A percentile compares a stretch with the other conserved stretches of the same genome.
phyloP scores from a whole-genome alignment of 140 eudicot species.

The Flaveria floridana region DNA sequence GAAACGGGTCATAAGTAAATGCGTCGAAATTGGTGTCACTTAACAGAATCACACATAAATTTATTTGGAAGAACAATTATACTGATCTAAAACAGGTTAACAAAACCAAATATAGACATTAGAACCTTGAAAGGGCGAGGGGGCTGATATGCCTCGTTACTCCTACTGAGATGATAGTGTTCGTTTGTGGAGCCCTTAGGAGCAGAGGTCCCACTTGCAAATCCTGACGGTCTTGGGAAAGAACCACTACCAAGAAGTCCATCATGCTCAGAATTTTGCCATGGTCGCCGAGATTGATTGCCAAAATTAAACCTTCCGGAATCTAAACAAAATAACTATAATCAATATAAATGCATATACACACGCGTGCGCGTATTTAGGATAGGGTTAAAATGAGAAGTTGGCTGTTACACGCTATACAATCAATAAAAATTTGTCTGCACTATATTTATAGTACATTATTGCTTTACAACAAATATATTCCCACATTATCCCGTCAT shows the following conservation, averaged over 20 bases:
- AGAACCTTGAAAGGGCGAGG: constrained; percentile 95
- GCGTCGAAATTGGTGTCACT: neutral
- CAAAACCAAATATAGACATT: neutral
- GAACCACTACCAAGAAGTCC: constrained; percentile 99
- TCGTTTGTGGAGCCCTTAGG: constrained; percentile 60
- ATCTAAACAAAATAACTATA: constrained; percentile 45
- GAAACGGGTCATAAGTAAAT: neutral
- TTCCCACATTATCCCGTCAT: neutral
- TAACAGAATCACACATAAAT: constrained; percentile 17
- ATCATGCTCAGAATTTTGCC: constrained; percentile 90
- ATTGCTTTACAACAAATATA: neutral
- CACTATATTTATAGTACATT: neutral
- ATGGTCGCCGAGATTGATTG: constrained; percentile 66
- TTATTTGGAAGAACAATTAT: constrained; percentile 1
- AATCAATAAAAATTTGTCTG: neutral
- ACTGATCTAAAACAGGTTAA: constrained; percentile 20
- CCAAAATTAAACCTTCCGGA: constrained; percentile 63
- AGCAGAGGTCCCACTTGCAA: constrained; percentile 65
- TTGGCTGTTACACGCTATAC: neutral
- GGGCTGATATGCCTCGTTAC: constrained; percentile 90
- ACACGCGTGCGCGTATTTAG: neutral
- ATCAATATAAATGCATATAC: neutral
- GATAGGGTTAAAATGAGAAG: neutral
- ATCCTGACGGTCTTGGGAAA: constrained; percentile 87
- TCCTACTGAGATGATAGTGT: constrained; percentile 62